Evolutionary conservation across 108 stramenopile genomes (phyloP), one percentile per base, ranked within the genome.

Genomic region (Nitzschia sp.): DNA sequence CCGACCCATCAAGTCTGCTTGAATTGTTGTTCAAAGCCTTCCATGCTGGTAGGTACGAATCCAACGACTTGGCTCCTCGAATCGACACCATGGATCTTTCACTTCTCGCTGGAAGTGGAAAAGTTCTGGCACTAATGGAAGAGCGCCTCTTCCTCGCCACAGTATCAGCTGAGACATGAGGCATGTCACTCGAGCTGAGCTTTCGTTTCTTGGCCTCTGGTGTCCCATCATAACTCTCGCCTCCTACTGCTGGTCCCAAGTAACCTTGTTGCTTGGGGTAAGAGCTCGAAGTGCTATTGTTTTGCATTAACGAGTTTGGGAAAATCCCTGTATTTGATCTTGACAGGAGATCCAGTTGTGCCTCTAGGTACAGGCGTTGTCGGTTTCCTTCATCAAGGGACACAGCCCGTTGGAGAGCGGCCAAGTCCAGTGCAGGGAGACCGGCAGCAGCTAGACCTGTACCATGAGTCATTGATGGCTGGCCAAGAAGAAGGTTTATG

Each of bases 71-170:
- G n/a, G n/a, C n/a, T n/a, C n/a, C n/a, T n/a, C n/a, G n/a, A n/a
- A n/a, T n/a, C n/a, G n/a, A n/a, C n/a, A n/a, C n/a, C n/a, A n/a
- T n/a, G n/a, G n/a, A n/a, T n/a, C 23, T 19, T 19, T 54, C 53
- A 18, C 53, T 11, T 54, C 18, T 23, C 21, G 53, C n/a, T 23
- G 53, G 53, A 54, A 54, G 53, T 8, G 53, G 53, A 54, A 54
- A 54, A 11, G 6, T 54, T 42, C n/a, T n/a, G n/a, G n/a, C n/a
- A n/a, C n/a, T n/a, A n/a, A n/a, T n/a, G n/a, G n/a, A n/a, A n/a
- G n/a, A n/a, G n/a, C n/a, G n/a, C n/a, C n/a, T n/a, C n/a, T n/a
- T n/a, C n/a, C n/a, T n/a, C n/a, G n/a, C n/a, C n/a, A n/a, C n/a
- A n/a, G n/a, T n/a, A n/a, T n/a, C n/a, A n/a, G n/a, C n/a, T n/a